Percentiles rank a stretch among this genome's conserved stretches.
Evolutionary conservation across 441 rosid species (phyloP).

Genomic region (Dalechampia spathulata): DNA sequence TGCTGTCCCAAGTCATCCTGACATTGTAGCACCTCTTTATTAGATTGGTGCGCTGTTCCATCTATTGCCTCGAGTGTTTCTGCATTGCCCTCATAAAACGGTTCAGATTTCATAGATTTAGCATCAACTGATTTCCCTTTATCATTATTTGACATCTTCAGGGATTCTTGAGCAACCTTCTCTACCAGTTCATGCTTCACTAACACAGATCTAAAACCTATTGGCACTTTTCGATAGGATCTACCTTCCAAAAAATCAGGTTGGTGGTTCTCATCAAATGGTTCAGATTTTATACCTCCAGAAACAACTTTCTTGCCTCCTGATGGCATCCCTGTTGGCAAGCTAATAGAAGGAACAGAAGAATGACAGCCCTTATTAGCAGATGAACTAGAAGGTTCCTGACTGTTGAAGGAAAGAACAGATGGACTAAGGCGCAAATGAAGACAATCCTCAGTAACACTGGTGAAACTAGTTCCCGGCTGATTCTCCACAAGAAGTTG

Average conservation of each 20-base stretch:
- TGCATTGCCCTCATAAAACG: constrained; percentile 23
- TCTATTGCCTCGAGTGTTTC: constrained; percentile 25
- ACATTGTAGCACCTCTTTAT: constrained; percentile 18
- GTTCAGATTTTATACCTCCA: constrained; percentile 54
- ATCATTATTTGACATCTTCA: constrained; percentile 17
- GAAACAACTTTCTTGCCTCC: constrained; percentile 21
- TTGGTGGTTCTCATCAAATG: constrained; percentile 35
- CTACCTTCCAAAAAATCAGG: constrained; percentile 20
- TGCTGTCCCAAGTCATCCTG: constrained; percentile 12
- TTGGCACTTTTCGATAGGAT: constrained; percentile 12
- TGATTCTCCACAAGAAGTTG: constrained; percentile 20
- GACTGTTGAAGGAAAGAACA: constrained; percentile 20
- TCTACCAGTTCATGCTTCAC: constrained; percentile 48
- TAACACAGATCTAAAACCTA: constrained; percentile 8
- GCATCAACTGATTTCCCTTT: constrained; percentile 21
- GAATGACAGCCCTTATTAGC: constrained; percentile 14
- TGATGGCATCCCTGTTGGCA: constrained; percentile 12
- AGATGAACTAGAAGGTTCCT: constrained; percentile 26
- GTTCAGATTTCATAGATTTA: constrained; percentile 45
- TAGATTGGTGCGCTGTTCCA: constrained; percentile 20
- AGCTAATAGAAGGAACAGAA: constrained; percentile 19
- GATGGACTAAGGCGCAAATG: constrained; percentile 46
- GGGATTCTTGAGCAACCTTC: constrained; percentile 18
- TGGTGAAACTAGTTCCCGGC: constrained; percentile 13
- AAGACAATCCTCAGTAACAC: constrained; percentile 40